Conservation (phyloP, 495 filamentous ascomycete species). For the Hypoxylon intermedium region DNA sequence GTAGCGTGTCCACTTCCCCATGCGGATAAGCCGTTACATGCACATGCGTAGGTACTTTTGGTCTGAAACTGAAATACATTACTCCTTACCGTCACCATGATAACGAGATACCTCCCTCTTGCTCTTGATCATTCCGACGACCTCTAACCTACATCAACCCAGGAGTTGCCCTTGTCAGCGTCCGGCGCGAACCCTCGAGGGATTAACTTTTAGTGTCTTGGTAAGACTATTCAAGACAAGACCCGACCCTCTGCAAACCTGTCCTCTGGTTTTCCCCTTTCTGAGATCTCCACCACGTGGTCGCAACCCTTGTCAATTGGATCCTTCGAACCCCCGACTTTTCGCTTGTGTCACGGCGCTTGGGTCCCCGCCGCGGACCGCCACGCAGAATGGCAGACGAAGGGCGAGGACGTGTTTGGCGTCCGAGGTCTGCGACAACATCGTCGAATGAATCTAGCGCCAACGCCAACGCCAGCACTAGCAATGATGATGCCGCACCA, state of each 20-base stretch:
- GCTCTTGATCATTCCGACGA: slow-evolving; percentile 6
- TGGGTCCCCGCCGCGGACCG: slow-evolving; percentile 23
- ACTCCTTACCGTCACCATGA: slow-evolving; percentile 36
- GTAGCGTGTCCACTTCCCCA: slow-evolving; percentile 18
- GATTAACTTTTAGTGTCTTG: slow-evolving; percentile 6
- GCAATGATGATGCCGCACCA: not conserved
- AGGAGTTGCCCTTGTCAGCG: not conserved
- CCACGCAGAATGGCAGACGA: slow-evolving; percentile 23
- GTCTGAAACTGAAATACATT: slow-evolving; percentile 30
- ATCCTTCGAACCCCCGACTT: slow-evolving; percentile 28
- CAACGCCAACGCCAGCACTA: not conserved
- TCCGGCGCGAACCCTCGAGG: not conserved
- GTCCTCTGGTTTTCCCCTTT: slow-evolving; percentile 14
- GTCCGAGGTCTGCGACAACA: not conserved
- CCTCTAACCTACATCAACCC: slow-evolving; percentile 4
- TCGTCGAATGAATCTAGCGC: slow-evolving; percentile 19
- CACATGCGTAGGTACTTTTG: slow-evolving; percentile 1
- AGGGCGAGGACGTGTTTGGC: slow-evolving; percentile 9
- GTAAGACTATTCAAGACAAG: slow-evolving; percentile 16
- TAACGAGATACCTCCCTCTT: slow-evolving; percentile 21
- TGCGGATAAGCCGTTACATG: slow-evolving; percentile 18
- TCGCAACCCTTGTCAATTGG: slow-evolving; percentile 31
- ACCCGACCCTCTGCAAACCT: slow-evolving; percentile 23
- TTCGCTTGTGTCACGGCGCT: slow-evolving; percentile 27
- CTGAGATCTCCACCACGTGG: slow-evolving; percentile 34